Conservation (phyloP, 2,329 filamentous ascomycete species). For the Fusarium albosuccineum region DNA sequence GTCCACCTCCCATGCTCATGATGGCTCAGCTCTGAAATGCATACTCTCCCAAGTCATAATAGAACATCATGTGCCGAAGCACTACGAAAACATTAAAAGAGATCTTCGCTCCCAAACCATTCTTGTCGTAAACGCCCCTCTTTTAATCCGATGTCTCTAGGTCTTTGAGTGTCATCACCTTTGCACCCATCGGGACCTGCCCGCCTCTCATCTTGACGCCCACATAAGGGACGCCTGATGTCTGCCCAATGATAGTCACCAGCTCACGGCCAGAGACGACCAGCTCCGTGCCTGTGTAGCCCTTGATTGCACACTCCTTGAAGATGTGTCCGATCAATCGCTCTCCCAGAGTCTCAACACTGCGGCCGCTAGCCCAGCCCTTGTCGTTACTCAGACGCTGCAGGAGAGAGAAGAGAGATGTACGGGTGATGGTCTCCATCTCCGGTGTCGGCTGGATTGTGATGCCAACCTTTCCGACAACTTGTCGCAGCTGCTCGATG, state of each 20-base stretch:
- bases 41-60: conserved; percentile 8
- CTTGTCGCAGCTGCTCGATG: conserved; percentile 57
- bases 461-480: conserved; percentile 50
- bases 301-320: conserved; percentile 51
- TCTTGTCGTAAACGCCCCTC: conserved; percentile 3
- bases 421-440: conserved; percentile 43
- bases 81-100: conserved; percentile 6
- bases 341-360: conserved; percentile 68
- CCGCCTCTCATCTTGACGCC: conserved; percentile 42
- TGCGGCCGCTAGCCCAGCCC: conserved; percentile 73
- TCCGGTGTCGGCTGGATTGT: conserved; percentile 45
- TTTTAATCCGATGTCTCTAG: conserved; percentile 48
- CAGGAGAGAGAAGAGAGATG: conserved; percentile 53
- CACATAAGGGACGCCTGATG: conserved; percentile 45
- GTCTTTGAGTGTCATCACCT: conserved; percentile 51
- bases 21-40: conserved; percentile 25
- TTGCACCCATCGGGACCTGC: conserved; percentile 48
- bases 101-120: conserved; percentile 13
- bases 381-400: conserved; percentile 56
- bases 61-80: conserved; percentile 14
- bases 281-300: conserved; percentile 47
- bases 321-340: conserved; percentile 60
- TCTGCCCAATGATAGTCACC: conserved; percentile 46
- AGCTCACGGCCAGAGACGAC: conserved; percentile 47
- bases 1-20: conserved; percentile 28